Evolutionary conservation across 768 basidiomycete genomes (phyloP).

Genomic region (Obba rivulosa): DNA sequence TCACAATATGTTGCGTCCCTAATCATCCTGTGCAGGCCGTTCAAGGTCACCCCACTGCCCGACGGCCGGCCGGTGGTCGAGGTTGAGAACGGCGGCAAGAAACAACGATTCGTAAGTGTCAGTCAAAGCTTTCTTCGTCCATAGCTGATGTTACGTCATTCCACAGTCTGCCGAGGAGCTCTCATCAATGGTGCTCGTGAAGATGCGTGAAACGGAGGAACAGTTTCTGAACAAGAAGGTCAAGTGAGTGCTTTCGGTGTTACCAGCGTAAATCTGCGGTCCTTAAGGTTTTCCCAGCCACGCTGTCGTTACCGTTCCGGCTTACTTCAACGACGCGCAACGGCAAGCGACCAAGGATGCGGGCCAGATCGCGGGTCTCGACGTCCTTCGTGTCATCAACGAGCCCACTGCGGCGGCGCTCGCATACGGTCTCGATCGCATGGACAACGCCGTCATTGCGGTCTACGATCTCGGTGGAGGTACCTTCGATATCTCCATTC

Average conservation of each 20-base stretch:
- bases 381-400: constrained; percentile 97
- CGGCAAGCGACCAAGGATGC: constrained; percentile 98
- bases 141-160: not conserved
- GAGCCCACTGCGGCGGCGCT: constrained; percentile 98
- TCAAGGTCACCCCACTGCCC: constrained; percentile 64
- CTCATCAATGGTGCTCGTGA: constrained; percentile 81
- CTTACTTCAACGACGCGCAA: constrained; percentile 99
- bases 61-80: constrained; percentile 78
- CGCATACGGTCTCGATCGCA: constrained; percentile 91
- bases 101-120: constrained; percentile 65
- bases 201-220: constrained; percentile 96
- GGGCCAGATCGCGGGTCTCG: constrained; percentile 94
- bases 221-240: constrained; percentile 89
- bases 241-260: constrained; percentile 58
- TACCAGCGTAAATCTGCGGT: not conserved
- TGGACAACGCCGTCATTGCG: constrained; percentile 81
- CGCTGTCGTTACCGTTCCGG: constrained; percentile 92
- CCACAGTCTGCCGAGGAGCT: constrained; percentile 76
- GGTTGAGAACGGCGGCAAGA: constrained; percentile 84
- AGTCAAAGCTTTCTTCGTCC: not conserved
- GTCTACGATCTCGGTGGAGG: constrained; percentile 99
- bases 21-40: constrained; percentile 50
- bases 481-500: constrained; percentile 98
- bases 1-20: not conserved
- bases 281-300: constrained; percentile 41